phyloP scores from a whole-genome alignment of 2,329 filamentous ascomycete species.

The Colletotrichum australisinense region DNA sequence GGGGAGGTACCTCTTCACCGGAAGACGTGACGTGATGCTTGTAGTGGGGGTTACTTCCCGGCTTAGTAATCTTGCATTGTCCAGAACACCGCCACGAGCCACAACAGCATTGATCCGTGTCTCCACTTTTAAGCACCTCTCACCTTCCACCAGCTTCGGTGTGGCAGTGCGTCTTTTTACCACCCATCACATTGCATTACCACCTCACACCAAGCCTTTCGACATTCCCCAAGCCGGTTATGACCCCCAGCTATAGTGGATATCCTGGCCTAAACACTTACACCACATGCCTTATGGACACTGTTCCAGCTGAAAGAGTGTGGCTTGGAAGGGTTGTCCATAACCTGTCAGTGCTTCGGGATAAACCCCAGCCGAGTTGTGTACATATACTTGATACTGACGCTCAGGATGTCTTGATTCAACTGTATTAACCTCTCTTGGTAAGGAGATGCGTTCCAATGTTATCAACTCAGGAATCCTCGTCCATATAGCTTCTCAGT shows the following conservation, averaged over 20 bases:
- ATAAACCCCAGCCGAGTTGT: not conserved
- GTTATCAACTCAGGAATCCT: not conserved
- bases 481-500: not conserved
- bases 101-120: not conserved
- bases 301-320: not conserved
- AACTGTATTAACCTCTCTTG: not conserved
- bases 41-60: conserved; percentile 4
- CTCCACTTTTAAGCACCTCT: conserved; percentile 16
- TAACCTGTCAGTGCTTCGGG: not conserved
- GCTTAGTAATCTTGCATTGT: conserved; percentile 16
- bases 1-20: not conserved
- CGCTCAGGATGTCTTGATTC: not conserved
- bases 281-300: not conserved
- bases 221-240: not conserved
- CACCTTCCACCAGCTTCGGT: conserved; percentile 32
- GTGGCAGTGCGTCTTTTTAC: conserved; percentile 22
- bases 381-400: not conserved
- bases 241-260: not conserved
- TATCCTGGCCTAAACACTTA: no score
- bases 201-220: not conserved
- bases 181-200: not conserved
- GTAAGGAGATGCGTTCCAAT: no score
- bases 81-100: not conserved
- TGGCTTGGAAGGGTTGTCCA: not conserved
- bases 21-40: conserved; percentile 19